Percentiles rank a stretch among this genome's conserved stretches.
Evolutionary conservation across 2,329 filamentous ascomycete species (phyloP).

Genomic region (Aspergillus sp.): DNA sequence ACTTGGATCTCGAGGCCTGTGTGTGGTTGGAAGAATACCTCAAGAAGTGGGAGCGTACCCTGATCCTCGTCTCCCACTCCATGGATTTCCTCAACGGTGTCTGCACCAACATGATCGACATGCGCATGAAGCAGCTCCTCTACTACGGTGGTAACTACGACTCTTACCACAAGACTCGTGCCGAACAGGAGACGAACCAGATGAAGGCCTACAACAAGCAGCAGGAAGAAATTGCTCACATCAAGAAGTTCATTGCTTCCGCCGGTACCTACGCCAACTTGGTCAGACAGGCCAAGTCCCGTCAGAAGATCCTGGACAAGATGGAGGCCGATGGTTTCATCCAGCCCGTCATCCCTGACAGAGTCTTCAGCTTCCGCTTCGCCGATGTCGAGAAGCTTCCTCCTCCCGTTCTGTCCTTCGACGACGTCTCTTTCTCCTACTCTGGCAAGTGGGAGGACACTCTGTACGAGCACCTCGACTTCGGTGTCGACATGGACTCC

Average conservation of each 20-base stretch:
- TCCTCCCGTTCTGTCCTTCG: slow-evolving; percentile 92
- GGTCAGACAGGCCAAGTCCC: slow-evolving; percentile 97
- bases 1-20: slow-evolving; percentile 98
- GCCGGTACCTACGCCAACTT: slow-evolving; percentile 99
- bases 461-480: slow-evolving; percentile 92
- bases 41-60: slow-evolving; percentile 98
- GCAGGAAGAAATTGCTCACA: slow-evolving; percentile 97
- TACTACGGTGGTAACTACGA: slow-evolving; percentile 99
- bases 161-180: slow-evolving; percentile 90
- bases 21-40: slow-evolving; percentile 99
- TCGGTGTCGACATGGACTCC: slow-evolving; percentile 99
- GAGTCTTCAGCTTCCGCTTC: slow-evolving; percentile 96
- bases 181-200: slow-evolving; percentile 96
- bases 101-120: slow-evolving; percentile 97
- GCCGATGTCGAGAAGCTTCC: slow-evolving; percentile 99
- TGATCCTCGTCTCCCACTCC: slow-evolving; percentile 94
- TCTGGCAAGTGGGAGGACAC: slow-evolving; percentile 86
- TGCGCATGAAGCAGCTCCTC: slow-evolving; percentile 82
- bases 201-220: slow-evolving; percentile 99
- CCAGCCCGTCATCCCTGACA: slow-evolving; percentile 80
- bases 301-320: slow-evolving; percentile 99
- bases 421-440: slow-evolving; percentile 98
- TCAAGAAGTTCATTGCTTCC: slow-evolving; percentile 99
- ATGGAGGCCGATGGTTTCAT: slow-evolving; percentile 99
- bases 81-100: slow-evolving; percentile 99